A percentile compares a stretch with the other conserved stretches of the same genome.
phyloP scores from a whole-genome alignment of 306 rosid species.

The Lotus japonicus region DNA sequence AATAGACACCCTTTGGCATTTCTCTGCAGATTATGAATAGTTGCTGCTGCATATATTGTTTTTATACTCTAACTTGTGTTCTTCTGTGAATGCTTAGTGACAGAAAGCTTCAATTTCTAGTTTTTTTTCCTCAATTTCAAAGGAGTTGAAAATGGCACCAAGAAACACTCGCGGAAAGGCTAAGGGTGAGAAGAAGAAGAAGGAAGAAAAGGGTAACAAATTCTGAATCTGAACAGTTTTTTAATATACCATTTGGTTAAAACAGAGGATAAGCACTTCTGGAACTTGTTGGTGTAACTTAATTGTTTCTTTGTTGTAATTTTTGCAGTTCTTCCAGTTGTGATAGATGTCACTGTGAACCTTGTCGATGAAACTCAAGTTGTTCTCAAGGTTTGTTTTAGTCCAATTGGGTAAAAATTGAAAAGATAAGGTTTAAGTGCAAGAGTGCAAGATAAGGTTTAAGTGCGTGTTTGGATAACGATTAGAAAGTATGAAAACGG shows the following conservation, averaged over 20 bases:
- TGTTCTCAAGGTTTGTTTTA: slow-evolving; percentile 58
- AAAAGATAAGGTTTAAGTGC: too few species aligned
- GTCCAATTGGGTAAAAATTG: background rate
- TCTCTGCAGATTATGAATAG: background rate
- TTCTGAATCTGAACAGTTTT: background rate
- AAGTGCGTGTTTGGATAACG: too few species aligned
- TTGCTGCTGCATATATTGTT: background rate
- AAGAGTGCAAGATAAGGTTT: too few species aligned
- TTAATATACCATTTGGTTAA: background rate
- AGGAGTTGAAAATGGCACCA: slow-evolving; percentile 66
- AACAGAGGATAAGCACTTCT: background rate
- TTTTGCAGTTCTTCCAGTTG: slow-evolving; percentile 89
- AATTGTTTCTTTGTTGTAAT: background rate
- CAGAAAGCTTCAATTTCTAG: slow-evolving; percentile 13
- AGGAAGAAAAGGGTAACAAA: slow-evolving; percentile 69
- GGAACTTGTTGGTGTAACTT: background rate
- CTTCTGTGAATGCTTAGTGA: background rate
- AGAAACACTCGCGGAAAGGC: slow-evolving; percentile 82
- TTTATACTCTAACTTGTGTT: background rate
- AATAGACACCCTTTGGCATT: background rate
- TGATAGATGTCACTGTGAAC: slow-evolving; percentile 71
- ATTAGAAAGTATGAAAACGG: too few species aligned
- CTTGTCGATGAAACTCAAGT: slow-evolving; percentile 73
- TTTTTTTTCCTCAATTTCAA: slow-evolving; percentile 4
- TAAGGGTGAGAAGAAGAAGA: slow-evolving; percentile 91